These are phyloP conservation scores for Amanita jacksonii DNA, from an alignment of 768 basidiomycete species.

Conservation along the genomic window DNA sequence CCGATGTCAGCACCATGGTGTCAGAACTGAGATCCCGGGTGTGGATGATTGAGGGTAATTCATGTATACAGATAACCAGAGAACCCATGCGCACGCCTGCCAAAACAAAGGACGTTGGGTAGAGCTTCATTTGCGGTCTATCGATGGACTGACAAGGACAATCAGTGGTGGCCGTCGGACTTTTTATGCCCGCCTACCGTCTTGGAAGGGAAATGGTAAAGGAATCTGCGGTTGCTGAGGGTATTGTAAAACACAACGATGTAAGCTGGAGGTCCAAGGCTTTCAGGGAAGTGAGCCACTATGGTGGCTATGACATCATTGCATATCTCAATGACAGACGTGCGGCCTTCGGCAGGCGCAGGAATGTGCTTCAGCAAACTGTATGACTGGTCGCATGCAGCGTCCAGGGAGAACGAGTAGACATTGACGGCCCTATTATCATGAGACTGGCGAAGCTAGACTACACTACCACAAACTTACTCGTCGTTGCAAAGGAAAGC, in stretches of 20 bases:
- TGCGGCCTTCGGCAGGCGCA: constrained; percentile 3
- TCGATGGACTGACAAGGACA: background rate
- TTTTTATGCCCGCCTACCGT: background rate
- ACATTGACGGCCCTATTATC: background rate
- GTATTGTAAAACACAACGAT: constrained; percentile 14
- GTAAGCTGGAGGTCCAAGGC: constrained; percentile 19
- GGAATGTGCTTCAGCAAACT: background rate
- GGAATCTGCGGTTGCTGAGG: constrained; percentile 18
- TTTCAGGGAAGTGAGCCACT: constrained; percentile 15
- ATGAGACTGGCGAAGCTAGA: too few relatives aligned
- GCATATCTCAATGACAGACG: constrained; percentile 3
- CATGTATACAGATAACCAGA: constrained; percentile 15
- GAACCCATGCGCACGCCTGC: background rate
- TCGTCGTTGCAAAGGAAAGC: constrained; percentile 4
- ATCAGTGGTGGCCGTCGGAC: background rate
- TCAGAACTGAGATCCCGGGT: background rate
- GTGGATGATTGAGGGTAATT: constrained; percentile 10
- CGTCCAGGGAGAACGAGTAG: constrained; percentile 1
- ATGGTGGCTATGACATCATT: constrained; percentile 11
- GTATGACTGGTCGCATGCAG: background rate
- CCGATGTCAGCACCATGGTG: background rate
- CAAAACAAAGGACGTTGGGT: constrained; percentile 3
- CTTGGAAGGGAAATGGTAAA: background rate
- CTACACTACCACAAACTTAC: too few relatives aligned
- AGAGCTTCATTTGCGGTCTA: constrained; percentile 8